A percentile compares a stretch with the other conserved stretches of the same genome.
phyloP scores from a whole-genome alignment of 1,139 yeast genomes.

The Williopsis jadinii region DNA sequence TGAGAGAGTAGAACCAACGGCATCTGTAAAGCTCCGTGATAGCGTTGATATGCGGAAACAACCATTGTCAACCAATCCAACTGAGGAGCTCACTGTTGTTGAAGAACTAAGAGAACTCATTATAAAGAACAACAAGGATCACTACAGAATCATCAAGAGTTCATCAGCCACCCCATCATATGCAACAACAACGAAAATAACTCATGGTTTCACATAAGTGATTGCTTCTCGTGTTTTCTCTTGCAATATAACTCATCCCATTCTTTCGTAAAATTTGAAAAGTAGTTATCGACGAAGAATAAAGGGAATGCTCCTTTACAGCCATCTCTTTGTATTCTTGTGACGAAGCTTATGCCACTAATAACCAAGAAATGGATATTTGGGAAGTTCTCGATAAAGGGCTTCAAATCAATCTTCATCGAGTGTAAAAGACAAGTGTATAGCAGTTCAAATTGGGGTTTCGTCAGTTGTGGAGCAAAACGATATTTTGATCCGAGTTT shows the following conservation, averaged over 20 bases:
- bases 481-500: slow-evolving; percentile 11
- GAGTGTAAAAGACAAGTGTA: slow-evolving; percentile 33
- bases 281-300: slow-evolving; percentile 22
- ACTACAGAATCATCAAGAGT: slow-evolving; percentile 1
- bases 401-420: slow-evolving; percentile 27
- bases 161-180: no score
- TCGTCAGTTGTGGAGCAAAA: slow-evolving; percentile 22
- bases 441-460: slow-evolving; percentile 26
- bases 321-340: slow-evolving; percentile 10
- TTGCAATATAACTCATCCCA: background rate
- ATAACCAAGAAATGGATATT: slow-evolving; percentile 30
- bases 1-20: no score
- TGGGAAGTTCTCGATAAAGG: slow-evolving; percentile 28
- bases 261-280: background rate
- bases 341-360: slow-evolving; percentile 32
- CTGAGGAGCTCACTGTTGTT: background rate
- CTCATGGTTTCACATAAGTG: no score
- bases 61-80: background rate
- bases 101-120: slow-evolving; percentile 3
- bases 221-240: no score
- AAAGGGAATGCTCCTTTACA: slow-evolving; percentile 25
- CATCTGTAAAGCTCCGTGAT: no score
- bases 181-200: no score
- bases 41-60: no score
- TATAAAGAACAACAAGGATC: background rate